A percentile compares a stretch with the other conserved stretches of the same genome.
phyloP scores from a whole-genome alignment of 2,329 filamentous ascomycete species.

The Cytospora mali region DNA sequence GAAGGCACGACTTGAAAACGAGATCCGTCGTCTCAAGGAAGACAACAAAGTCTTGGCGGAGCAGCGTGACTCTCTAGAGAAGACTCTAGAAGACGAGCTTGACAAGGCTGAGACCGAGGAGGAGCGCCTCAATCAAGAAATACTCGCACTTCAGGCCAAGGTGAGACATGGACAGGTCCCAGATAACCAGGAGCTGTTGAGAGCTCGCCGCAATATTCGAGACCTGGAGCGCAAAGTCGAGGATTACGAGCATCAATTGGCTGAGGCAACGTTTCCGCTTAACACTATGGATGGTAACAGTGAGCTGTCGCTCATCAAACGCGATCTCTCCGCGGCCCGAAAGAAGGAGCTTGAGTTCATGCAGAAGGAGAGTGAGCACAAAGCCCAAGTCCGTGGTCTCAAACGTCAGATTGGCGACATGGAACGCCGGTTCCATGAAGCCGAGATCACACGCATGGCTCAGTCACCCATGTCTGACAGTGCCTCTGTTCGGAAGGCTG shows the following conservation, averaged over 20 bases:
- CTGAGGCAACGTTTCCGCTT: constrained; percentile 40
- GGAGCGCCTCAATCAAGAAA: constrained; percentile 59
- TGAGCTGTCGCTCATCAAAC: constrained; percentile 63
- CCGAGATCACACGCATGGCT: constrained; percentile 55
- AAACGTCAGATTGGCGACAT: constrained; percentile 68
- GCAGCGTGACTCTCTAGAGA: constrained; percentile 62
- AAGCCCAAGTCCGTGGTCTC: constrained; percentile 62
- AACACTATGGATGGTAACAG: constrained; percentile 45
- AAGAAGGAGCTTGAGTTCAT: constrained; percentile 66
- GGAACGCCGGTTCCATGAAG: constrained; percentile 68
- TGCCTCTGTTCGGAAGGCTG: constrained; percentile 57
- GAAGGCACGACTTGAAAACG: constrained; percentile 69
- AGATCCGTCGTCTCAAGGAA: constrained; percentile 65
- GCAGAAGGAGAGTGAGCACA: constrained; percentile 67
- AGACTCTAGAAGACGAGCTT: constrained; percentile 66
- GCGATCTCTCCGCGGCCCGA: constrained; percentile 65
- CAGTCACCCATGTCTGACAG: constrained; percentile 51
- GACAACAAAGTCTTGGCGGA: constrained; percentile 62
- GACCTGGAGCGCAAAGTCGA: constrained; percentile 66
- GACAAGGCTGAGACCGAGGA: constrained; percentile 69
- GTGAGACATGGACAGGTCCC: constrained; percentile 48
- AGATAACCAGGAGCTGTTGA: constrained; percentile 57
- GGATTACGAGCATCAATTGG: constrained; percentile 48
- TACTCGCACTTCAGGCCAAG: constrained; percentile 53
- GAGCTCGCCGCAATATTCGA: constrained; percentile 64